phyloP scores from a whole-genome alignment of 2,329 filamentous ascomycete species.

The Pseudogymnoascus sp. region DNA sequence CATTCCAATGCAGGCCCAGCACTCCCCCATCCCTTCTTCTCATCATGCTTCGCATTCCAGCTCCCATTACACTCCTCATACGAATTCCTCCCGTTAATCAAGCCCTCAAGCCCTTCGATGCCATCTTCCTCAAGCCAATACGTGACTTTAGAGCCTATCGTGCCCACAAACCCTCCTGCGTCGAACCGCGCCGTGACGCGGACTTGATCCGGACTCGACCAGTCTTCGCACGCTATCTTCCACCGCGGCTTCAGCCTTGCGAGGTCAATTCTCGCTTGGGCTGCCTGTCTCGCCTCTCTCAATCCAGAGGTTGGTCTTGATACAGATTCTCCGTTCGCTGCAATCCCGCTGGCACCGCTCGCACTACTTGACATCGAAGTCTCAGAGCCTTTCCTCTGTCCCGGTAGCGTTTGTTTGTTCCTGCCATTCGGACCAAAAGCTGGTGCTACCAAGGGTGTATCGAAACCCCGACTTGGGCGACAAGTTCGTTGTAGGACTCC shows the following conservation, averaged over 20 bases:
- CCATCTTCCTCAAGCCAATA: constrained; percentile 57
- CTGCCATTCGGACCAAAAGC: neutral
- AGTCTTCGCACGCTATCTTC: constrained; percentile 49
- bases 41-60: constrained; percentile 18
- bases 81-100: constrained; percentile 35
- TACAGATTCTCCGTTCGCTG: neutral
- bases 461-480: constrained; percentile 31
- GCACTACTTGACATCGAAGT: constrained; percentile 1
- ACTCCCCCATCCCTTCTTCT: constrained; percentile 17
- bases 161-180: constrained; percentile 56
- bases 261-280: constrained; percentile 57
- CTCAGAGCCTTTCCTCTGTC: constrained; percentile 21
- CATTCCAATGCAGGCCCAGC: constrained; percentile 13
- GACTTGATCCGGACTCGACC: constrained; percentile 39
- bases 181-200: constrained; percentile 44
- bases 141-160: constrained; percentile 47
- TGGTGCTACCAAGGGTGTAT: constrained; percentile 9
- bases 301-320: constrained; percentile 37
- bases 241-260: constrained; percentile 48
- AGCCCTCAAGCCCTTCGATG: constrained; percentile 44
- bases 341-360: constrained; percentile 13
- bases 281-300: constrained; percentile 47
- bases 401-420: constrained; percentile 15
- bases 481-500: constrained; percentile 64
- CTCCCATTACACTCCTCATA: constrained; percentile 23